Evolutionary conservation across 2,329 filamentous ascomycete genomes (phyloP).

Genomic region (Trichoderma aggressivum): DNA sequence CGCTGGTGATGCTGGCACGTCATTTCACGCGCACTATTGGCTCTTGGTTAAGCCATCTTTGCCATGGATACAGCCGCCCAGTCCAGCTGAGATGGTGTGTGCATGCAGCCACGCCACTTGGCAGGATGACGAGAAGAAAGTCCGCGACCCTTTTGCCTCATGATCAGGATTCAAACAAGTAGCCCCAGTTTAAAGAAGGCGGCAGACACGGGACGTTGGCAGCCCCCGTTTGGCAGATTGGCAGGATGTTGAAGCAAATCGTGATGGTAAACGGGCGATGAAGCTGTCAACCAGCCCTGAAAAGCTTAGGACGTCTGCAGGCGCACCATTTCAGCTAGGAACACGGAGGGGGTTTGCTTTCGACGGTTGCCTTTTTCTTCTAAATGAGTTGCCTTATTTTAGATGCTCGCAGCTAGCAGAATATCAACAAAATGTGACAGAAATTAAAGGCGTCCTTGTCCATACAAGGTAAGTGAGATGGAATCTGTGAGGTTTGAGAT

Average conservation of each 20-base stretch:
- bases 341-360: neutral
- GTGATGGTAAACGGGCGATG: neutral
- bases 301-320: neutral
- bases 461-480: neutral
- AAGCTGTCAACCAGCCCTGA: neutral
- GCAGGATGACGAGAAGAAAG: constrained; percentile 12
- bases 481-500: neutral
- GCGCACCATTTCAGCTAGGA: neutral
- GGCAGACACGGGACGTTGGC: neutral
- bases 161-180: neutral
- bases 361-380: neutral
- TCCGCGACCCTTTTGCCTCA: neutral
- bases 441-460: neutral
- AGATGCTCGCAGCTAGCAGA: neutral
- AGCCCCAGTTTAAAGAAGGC: neutral
- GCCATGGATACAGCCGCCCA: neutral
- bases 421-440: neutral
- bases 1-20: constrained; percentile 27
- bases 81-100: constrained; percentile 20
- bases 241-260: neutral
- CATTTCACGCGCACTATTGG: constrained; percentile 19
- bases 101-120: constrained; percentile 22
- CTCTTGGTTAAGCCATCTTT: neutral
- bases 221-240: neutral
- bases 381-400: neutral